Conservation (phyloP, 148 eudicot species). For the Chenopodium album region DNA sequence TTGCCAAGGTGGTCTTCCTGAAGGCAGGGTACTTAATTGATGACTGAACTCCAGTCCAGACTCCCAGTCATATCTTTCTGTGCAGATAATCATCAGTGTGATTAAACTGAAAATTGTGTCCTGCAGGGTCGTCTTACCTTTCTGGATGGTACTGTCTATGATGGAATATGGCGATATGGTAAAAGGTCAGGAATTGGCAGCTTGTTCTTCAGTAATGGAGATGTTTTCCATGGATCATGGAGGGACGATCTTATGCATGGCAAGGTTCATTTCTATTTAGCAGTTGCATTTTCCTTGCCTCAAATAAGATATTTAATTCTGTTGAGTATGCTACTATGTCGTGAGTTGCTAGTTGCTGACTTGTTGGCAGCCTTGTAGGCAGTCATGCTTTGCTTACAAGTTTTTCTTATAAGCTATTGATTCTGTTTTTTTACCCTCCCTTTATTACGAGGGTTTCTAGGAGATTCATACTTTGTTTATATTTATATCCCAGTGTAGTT, state of each 20-base stretch:
- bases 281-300: neutral
- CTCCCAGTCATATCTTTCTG: slow-evolving; percentile 9
- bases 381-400: neutral
- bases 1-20: slow-evolving; percentile 93
- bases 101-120: slow-evolving; percentile 6
- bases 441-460: neutral
- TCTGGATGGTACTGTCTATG: slow-evolving; percentile 80
- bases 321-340: neutral
- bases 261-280: slow-evolving; percentile 51
- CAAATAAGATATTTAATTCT: neutral
- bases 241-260: slow-evolving; percentile 98
- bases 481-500: neutral
- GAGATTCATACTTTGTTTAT: no score
- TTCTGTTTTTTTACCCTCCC: neutral
- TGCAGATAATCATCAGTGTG: neutral
- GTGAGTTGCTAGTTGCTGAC: neutral
- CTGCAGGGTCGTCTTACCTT: slow-evolving; percentile 66
- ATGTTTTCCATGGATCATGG: slow-evolving; percentile 93
- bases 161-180: slow-evolving; percentile 93
- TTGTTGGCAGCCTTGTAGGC: neutral
- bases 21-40: slow-evolving; percentile 72
- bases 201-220: slow-evolving; percentile 82
- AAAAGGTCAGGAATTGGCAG: slow-evolving; percentile 90
- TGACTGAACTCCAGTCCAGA: neutral
- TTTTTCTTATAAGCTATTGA: neutral